Evolutionary conservation across 1,284 basidiomycete species (phyloP), one percentile per base, ranked within the genome.

Genomic region (Ganoderma boninense): DNA sequence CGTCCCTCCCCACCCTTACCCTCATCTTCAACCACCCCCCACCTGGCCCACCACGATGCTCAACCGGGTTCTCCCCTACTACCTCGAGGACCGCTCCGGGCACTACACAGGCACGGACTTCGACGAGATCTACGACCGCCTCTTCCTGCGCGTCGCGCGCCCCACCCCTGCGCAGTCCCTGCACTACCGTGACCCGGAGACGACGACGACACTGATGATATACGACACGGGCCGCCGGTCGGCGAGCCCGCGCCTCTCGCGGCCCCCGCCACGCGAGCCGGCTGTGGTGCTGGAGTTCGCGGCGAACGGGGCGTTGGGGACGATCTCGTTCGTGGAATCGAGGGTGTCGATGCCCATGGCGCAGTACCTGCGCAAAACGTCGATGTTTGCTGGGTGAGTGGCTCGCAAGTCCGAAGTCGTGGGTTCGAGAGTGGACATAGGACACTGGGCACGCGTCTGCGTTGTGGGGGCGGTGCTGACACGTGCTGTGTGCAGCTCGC

Each of bases 51-150:
- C 77, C 73, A 81, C 81, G 68, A 80, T 81, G 68, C 79, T 80
- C 63, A 75, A 77, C 72, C 75, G 74, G 63, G 79, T 83, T 3
- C 82, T 88, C 73, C 85, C 86, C 43, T 90, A 83, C 80, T 85
- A 87, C 64, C 84, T 93, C 65, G 92, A 93, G 79, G 91, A 93
- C 82, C 87, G 91, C 63, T 90, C 90, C 0, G 91, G 89, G n/a
- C 79, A 82, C 20, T 81, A 86, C 70, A 81, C 83, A 14, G 80
- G 81, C 62, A 86, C 90, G 0, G 90, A 92, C 81, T 92, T 89
- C 73, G 90, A 93, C 76, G 91, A 93, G 75, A 87, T 92, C 73
- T 93, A 93, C 77, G 91, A 93, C 80, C 87, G 91, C 67, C 80
- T 88, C 73, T 93, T 91, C 81, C 85, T 91, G 68, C 90, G 89